Conservation (phyloP, 306 rosid genomes). For the Citrullus amarus region DNA sequence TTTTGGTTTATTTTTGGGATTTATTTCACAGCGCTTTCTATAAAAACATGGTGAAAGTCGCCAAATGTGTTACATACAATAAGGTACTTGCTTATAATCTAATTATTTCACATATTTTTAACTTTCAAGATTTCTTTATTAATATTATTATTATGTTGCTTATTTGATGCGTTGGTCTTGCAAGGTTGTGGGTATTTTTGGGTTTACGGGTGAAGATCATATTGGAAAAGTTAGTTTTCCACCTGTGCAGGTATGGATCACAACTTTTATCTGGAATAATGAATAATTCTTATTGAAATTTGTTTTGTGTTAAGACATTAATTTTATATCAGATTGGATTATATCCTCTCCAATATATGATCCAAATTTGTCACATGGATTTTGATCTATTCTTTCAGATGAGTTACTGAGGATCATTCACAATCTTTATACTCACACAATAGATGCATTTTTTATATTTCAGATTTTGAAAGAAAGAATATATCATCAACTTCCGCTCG, state of each 20-base stretch:
- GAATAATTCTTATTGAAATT: background rate
- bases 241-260: slow-evolving; percentile 63
- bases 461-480: background rate
- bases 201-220: slow-evolving; percentile 85
- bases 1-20: background rate
- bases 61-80: slow-evolving; percentile 80
- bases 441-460: background rate
- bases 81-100: slow-evolving; percentile 11
- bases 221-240: slow-evolving; percentile 95
- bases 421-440: background rate
- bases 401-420: background rate
- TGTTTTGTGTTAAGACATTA: background rate
- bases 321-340: background rate
- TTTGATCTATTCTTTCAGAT: slow-evolving; percentile 7
- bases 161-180: background rate
- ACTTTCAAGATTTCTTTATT: background rate
- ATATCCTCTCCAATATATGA: background rate
- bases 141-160: background rate
- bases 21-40: slow-evolving; percentile 61
- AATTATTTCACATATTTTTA: background rate
- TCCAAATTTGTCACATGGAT: background rate
- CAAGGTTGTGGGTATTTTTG: slow-evolving; percentile 84
- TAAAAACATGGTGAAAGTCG: slow-evolving; percentile 65
- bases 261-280: background rate
- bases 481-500: background rate